phyloP scores from a whole-genome alignment of 1,284 basidiomycete species.

The Cryptococcus depauperatus region DNA sequence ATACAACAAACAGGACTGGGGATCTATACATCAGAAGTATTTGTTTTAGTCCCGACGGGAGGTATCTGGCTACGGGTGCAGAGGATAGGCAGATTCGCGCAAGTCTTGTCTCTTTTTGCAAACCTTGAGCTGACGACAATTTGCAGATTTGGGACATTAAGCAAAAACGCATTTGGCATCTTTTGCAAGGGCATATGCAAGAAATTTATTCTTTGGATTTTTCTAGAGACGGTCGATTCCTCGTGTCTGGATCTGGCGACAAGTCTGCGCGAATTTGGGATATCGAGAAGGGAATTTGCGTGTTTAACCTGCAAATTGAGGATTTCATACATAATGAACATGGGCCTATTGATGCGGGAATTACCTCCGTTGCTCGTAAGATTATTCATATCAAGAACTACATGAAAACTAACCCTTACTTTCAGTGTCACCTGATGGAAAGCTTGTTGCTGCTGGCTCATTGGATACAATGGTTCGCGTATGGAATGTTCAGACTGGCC shows the following conservation, averaged over 20 bases:
- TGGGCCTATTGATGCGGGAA: conserved; percentile 60
- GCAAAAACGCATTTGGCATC: conserved; percentile 59
- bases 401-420: not conserved
- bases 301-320: conserved; percentile 48
- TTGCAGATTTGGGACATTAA: conserved; percentile 77
- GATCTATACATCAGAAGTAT: conserved; percentile 78
- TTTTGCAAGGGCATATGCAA: conserved; percentile 76
- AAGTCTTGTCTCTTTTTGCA: conserved; percentile 25
- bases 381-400: not conserved
- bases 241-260: conserved; percentile 84
- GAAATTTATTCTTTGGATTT: conserved; percentile 90
- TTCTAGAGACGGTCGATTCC: conserved; percentile 66
- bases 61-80: conserved; percentile 69
- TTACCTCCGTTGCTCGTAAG: conserved; percentile 52
- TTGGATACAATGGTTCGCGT: conserved; percentile 77
- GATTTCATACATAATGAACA: conserved; percentile 48
- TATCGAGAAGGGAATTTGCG: conserved; percentile 55
- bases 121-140: not conserved
- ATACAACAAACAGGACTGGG: conserved; percentile 55
- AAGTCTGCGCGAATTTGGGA: conserved; percentile 86
- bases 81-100: conserved; percentile 77
- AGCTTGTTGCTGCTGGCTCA: conserved; percentile 71
- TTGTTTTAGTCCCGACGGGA: conserved; percentile 75
- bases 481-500: conserved; percentile 70
- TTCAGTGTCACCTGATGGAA: conserved; percentile 69